Evolutionary conservation across 2,329 filamentous ascomycete genomes (phyloP), one percentile per base, ranked within the genome.

Genomic region (Nigrograna mackinnonii): DNA sequence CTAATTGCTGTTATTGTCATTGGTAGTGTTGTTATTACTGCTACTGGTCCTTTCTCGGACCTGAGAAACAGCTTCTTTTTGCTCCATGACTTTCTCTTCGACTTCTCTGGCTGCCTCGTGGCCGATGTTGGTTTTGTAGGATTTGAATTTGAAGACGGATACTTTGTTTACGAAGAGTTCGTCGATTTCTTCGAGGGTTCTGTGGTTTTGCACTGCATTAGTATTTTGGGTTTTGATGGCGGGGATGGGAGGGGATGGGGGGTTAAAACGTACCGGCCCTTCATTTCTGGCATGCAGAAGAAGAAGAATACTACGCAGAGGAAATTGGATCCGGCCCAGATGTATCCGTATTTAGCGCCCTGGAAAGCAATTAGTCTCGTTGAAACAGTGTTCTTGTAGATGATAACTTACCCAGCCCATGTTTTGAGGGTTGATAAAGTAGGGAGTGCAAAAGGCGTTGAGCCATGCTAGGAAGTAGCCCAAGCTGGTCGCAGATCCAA

Each of bases 261-360:
- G 6, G 47, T 28, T 14, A 28, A 28, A 14, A 28, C 24, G 24
- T 28, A 52, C 11, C 54, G 35, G n/a, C 47, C 52, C 16, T 59
- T 57, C 12, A 55, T 55, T 51, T 79, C 79, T 1, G 80, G 82
- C 50, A 85, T 78, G 66, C 84, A 83, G 59, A 82, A 75, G n/a
- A 83, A 70, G 18, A 76, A 84, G 24, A 89, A 67, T 0, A 82
- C 46, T 0, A 81, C 55, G 34, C 85, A 70, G 4, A 75, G 57
- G 11, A 76, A 55, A 24, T 54, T 60, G 3, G 54, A 63, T 13
- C 24, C 51, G 7, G 55, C 57, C 54, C 46, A 61, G 26, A 58
- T 56, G 14, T 52, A 58, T 2, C 39, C 50, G 19, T 50, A 61
- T 20, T 47, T 48, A 1, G 43, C 47, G 7, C 48, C 56, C 52